These are phyloP conservation scores for Leccinum broughii DNA, from an alignment of 768 basidiomycete genomes.

Conservation along the genomic window DNA sequence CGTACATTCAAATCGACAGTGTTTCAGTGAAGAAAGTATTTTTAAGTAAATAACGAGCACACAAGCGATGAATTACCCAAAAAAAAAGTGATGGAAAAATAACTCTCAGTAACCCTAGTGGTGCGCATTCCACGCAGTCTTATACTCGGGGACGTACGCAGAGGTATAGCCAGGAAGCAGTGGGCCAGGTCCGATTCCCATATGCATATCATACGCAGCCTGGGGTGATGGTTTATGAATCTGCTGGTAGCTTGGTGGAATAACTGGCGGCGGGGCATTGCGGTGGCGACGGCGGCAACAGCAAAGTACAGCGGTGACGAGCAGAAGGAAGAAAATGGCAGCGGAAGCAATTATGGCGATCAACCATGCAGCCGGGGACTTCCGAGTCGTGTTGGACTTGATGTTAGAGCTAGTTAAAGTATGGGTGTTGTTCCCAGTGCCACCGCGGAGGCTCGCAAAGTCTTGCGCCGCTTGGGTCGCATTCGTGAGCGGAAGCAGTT, in stretches of 20 bases:
- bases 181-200: slow-evolving; percentile 11
- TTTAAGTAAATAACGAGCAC: background rate
- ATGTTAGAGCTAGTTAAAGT: slow-evolving; percentile 36
- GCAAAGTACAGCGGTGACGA: slow-evolving; percentile 1
- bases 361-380: slow-evolving; percentile 2
- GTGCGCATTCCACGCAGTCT: slow-evolving; percentile 29
- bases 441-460: slow-evolving; percentile 14
- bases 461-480: slow-evolving; percentile 38
- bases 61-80: background rate
- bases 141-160: slow-evolving; percentile 17
- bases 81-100: background rate
- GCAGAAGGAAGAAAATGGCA: slow-evolving; percentile 8
- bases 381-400: slow-evolving; percentile 10
- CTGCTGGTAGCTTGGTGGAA: slow-evolving; percentile 19
- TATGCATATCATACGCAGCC: slow-evolving; percentile 29
- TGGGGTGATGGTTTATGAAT: slow-evolving; percentile 31
- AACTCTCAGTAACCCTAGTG: slow-evolving; percentile 2
- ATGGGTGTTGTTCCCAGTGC: slow-evolving; percentile 38
- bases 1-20: background rate
- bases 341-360: slow-evolving; percentile 20
- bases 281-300: slow-evolving; percentile 15
- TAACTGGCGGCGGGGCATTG: background rate
- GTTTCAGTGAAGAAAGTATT: background rate
- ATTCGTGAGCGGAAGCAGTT: slow-evolving; percentile 59
- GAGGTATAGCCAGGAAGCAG: slow-evolving; percentile 14